Evolutionary conservation across 371 early-diverging fungal genomes (phyloP).

Genomic region (Thermomucor indicae-seudaticae): DNA sequence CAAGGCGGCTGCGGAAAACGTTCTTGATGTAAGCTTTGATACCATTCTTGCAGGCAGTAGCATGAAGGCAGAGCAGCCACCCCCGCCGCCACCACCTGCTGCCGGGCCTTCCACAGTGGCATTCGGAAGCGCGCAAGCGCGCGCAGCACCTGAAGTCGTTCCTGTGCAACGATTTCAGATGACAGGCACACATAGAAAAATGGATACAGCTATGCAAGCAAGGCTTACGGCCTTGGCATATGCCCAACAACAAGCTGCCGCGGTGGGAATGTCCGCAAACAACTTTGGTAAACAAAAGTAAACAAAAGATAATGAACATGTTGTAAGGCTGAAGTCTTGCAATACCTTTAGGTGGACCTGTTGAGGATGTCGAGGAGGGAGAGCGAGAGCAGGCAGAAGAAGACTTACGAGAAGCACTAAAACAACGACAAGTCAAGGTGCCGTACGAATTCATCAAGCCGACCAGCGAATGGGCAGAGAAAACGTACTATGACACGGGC

Average conservation of each 20-base stretch:
- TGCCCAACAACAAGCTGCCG: not conserved
- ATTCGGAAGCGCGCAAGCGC: no score
- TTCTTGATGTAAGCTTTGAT: constrained; percentile 10
- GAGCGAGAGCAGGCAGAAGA: constrained; percentile 11
- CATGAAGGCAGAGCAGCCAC: not conserved
- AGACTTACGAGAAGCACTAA: constrained; percentile 15
- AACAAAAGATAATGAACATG: not conserved
- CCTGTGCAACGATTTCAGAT: no score
- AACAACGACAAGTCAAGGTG: constrained; percentile 7
- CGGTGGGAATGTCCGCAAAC: not conserved
- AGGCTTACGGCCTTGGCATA: no score
- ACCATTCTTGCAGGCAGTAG: constrained; percentile 15
- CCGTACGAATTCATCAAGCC: constrained; percentile 20
- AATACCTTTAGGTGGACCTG: no score
- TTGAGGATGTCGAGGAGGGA: constrained; percentile 9
- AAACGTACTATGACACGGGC: constrained; percentile 5
- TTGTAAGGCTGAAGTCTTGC: not conserved
- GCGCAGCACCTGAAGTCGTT: no score
- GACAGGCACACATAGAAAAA: no score
- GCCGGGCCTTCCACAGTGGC: not conserved
- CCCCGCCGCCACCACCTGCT: not conserved
- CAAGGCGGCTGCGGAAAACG: constrained; percentile 2
- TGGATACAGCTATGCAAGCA: no score
- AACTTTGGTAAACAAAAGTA: not conserved
- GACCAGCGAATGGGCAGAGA: constrained; percentile 33